Percentiles rank a stretch among this genome's conserved stretches.
Evolutionary conservation across 192 early-diverging fungal species (phyloP).

Genomic region (Coemansia sp.): DNA sequence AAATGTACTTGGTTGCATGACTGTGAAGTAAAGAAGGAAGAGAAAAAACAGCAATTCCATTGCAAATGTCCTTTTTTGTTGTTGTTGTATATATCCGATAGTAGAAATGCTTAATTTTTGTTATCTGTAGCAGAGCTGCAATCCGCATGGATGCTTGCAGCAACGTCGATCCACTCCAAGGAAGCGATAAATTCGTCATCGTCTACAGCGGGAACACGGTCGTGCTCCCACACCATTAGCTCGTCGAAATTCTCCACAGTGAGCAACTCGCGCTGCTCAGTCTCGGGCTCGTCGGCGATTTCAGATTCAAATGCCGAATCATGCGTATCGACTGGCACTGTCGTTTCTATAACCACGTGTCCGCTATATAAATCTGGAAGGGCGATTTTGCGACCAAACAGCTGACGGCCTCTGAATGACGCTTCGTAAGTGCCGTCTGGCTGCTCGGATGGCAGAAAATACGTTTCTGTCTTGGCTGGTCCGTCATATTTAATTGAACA

Average conservation of each 20-base stretch:
- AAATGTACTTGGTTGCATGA: neutral
- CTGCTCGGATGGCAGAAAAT: constrained; percentile 27
- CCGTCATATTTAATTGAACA: constrained; percentile 38
- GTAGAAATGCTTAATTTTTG: neutral
- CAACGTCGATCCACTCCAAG: constrained; percentile 34
- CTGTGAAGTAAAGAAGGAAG: neutral
- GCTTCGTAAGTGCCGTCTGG: constrained; percentile 21
- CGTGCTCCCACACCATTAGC: constrained; percentile 47
- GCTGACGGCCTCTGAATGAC: constrained; percentile 43
- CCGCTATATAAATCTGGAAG: constrained; percentile 25
- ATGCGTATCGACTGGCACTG: neutral
- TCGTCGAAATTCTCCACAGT: constrained; percentile 21
- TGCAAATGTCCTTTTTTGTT: neutral
- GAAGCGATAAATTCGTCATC: constrained; percentile 41
- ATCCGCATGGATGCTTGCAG: constrained; percentile 39
- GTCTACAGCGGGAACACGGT: constrained; percentile 31
- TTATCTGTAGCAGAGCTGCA: constrained; percentile 9
- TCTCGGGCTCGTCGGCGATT: neutral
- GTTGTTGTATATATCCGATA: too few relatives aligned
- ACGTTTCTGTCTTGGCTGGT: constrained; percentile 26
- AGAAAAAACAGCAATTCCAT: neutral
- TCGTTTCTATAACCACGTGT: constrained; percentile 29
- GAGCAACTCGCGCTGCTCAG: constrained; percentile 22
- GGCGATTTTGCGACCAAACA: constrained; percentile 22
- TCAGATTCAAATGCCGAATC: constrained; percentile 33